phyloP scores from a whole-genome alignment of 208 protist species.

The Trypanosoma mega region DNA sequence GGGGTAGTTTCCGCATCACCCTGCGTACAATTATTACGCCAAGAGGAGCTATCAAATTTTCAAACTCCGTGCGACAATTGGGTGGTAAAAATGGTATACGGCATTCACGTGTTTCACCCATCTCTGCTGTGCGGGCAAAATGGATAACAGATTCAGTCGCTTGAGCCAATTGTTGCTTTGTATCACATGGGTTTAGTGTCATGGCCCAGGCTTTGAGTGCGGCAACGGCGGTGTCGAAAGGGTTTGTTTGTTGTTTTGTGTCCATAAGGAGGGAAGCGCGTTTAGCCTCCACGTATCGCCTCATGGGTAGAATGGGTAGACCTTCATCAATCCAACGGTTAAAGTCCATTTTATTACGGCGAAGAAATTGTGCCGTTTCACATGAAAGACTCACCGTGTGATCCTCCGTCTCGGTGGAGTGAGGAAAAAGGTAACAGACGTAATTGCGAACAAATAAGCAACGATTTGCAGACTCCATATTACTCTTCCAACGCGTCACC shows the following conservation, averaged over 20 bases:
- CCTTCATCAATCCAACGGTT: slow-evolving; percentile 53
- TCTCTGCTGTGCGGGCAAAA: neutral
- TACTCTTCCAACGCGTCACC: slow-evolving; percentile 3
- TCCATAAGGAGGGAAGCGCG: neutral
- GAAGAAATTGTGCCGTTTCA: slow-evolving; percentile 52
- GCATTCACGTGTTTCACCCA: slow-evolving; percentile 4
- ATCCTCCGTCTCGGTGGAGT: slow-evolving; percentile 11
- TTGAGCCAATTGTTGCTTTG: no score
- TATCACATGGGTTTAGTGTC: neutral
- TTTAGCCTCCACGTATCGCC: slow-evolving; percentile 23
- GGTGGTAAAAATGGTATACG: slow-evolving; percentile 21
- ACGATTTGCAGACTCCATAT: neutral
- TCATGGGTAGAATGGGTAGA: slow-evolving; percentile 40
- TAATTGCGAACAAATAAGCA: slow-evolving; percentile 45
- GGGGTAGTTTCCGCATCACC: slow-evolving; percentile 5
- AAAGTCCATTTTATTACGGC: slow-evolving; percentile 64
- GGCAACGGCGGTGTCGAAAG: neutral
- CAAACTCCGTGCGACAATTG: slow-evolving; percentile 18
- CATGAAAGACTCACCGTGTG: slow-evolving; percentile 30
- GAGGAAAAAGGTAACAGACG: slow-evolving; percentile 55
- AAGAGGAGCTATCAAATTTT: slow-evolving; percentile 26
- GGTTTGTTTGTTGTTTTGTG: neutral
- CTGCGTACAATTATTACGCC: slow-evolving; percentile 1
- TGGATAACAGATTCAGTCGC: no score
- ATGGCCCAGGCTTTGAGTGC: slow-evolving; percentile 12